Evolutionary conservation across 257 asterid species (phyloP), one percentile per base, ranked within the genome.

Genomic region (Cruciata laevipes): DNA sequence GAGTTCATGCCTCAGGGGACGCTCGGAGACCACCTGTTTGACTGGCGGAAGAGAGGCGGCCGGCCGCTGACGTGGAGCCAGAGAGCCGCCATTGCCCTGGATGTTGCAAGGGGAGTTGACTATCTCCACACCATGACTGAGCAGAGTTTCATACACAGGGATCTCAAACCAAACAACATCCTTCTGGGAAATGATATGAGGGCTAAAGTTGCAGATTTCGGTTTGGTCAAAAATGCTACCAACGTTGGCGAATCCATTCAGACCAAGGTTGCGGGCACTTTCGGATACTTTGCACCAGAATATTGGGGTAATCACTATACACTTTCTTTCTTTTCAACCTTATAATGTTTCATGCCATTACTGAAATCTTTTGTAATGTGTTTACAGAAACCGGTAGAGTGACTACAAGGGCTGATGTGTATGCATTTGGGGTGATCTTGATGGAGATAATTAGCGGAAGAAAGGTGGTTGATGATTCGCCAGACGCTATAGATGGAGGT

Each of bases 221-320:
- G 99, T 31, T 69, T 94, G 83, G 99, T 94, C 49, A 84, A 80
- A 66, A 76, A 80, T 12, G 92, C 97, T 5, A 92, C 93, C 1
- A 88, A 83, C 35, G 87, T 89, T 1, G 79, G 76, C 37, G 52
- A 69, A 62, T 90, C 99, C 0, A 49, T 90, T 6, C 93, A 85
- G 71, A 90, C 99, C 2, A 72, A 78, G 59, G 75, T 90, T 44
- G 99, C 99, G 0, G 99, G 99, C 73, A 94, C 99, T 1, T 93
- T 93, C 18, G 99, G 99, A 18, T 93, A 90, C 79, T 94, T 93
- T 74, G 97, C 99, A 53, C 99, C 99, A 0, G 99, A 94, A 67
- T 94, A 94, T 33, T 95, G 95, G 2, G 88, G 97, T 93, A 84
- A 51, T 76, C 53, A 63, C 64, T 27, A 3, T 56, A 25, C 6